Base-by-base conservation (phyloP, 2,329 filamentous ascomycete genomes). In the Exophiala dermatitidis region DNA sequence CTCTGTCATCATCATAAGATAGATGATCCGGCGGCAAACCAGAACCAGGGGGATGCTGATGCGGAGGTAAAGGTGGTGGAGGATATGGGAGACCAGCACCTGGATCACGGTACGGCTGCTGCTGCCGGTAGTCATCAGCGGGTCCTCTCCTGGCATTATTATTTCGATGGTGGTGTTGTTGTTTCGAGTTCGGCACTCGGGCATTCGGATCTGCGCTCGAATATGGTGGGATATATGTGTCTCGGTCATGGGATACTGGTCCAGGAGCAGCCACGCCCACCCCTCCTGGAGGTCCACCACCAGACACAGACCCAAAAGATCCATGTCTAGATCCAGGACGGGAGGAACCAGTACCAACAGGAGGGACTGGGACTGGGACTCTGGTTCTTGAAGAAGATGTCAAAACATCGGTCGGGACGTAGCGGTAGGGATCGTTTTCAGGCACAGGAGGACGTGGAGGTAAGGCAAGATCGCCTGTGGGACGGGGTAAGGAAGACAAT, bases 181-280 rank as follows among this genome's bases (percentile, higher is more conserved):
- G 43, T 9, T 46, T 37, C 46, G 56, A 55, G 4, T 34, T 26
- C 7, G 45, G 49, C 2, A 46, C 43, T 4, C 59, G 37, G 2
- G 42, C 28, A 34, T 48, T 43, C 5, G 60, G 58, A 49, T 63
- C 59, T n/a, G 60, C 58, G 38, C 38, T 48, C 8, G 62, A 63
- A 43, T 64, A 64, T n/a, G 54, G 37, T 10, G 62, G 61, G n/a
- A 61, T 59, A 48, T 63, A 64, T 26, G 60, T 63, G 42, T 64
- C 62, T 30, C 57, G 57, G 31, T 60, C 55, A n/a, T 58, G 49
- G 32, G 43, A 19, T 19, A 19, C 19, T 19, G 19, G 19, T 19
- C 19, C 19, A 19, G 19, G 19, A n/a, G 36, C 31, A 40, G 12
- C 34, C 33, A 37, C 36, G 41, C 31, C 45, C 9, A 42, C 43